Evolutionary conservation across 2,329 filamentous ascomycete species (phyloP).

Genomic region (Verruconis gallopava): DNA sequence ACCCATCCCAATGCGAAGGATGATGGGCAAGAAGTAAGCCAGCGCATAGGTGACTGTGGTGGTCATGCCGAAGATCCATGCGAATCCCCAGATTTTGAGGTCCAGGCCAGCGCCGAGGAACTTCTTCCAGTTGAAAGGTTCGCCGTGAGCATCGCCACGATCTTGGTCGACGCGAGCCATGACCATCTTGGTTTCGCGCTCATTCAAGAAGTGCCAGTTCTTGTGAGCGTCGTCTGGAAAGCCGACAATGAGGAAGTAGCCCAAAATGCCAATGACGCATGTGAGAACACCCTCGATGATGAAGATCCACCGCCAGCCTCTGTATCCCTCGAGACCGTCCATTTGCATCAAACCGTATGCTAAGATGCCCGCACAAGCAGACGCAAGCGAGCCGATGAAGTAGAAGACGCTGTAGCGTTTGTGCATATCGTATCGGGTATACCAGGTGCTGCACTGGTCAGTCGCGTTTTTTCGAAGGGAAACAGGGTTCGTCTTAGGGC

Average conservation of each 20-base stretch:
- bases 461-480: too few relatives aligned
- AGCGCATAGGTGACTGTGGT: constrained; percentile 65
- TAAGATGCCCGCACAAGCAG: constrained; percentile 54
- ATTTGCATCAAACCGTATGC: constrained; percentile 59
- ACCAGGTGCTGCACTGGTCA: constrained; percentile 32
- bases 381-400: constrained; percentile 53
- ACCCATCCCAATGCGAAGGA: constrained; percentile 49
- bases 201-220: constrained; percentile 31
- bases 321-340: constrained; percentile 36
- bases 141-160: constrained; percentile 37
- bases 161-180: constrained; percentile 40
- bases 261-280: constrained; percentile 24
- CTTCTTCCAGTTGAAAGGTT: constrained; percentile 34
- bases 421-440: constrained; percentile 49
- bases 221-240: constrained; percentile 36
- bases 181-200: constrained; percentile 35
- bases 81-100: constrained; percentile 43
- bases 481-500: too few relatives aligned
- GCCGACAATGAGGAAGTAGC: constrained; percentile 32
- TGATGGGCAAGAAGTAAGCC: constrained; percentile 67
- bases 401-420: constrained; percentile 59
- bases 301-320: constrained; percentile 30
- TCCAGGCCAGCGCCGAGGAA: constrained; percentile 37
- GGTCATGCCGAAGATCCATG: constrained; percentile 43
- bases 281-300: constrained; percentile 49